A percentile compares a stretch with the other conserved stretches of the same genome.
These are phyloP conservation scores for Fomitopsis betulina DNA, from an alignment of 1,284 basidiomycete species.

Conservation along the genomic window DNA sequence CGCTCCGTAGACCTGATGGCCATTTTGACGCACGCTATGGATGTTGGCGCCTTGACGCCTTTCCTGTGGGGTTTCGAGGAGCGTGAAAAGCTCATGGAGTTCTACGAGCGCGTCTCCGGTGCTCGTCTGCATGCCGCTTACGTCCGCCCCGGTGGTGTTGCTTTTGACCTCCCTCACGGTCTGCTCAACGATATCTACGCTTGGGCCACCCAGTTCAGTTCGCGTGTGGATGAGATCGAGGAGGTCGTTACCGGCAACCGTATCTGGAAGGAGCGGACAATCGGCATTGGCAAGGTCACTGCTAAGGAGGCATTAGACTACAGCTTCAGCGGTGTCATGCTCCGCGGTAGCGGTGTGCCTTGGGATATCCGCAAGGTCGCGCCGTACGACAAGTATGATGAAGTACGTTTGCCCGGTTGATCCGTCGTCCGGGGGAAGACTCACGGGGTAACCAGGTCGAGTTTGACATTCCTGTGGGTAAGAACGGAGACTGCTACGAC, in stretches of 20 bases:
- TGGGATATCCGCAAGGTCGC: constrained; percentile 94
- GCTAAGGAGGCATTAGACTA: constrained; percentile 93
- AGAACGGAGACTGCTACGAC: constrained; percentile 97
- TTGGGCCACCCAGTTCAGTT: constrained; percentile 94
- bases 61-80: constrained; percentile 99
- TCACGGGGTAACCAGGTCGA: constrained; percentile 62
- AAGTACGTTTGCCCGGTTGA: constrained; percentile 41
- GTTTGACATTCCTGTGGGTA: constrained; percentile 94
- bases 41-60: constrained; percentile 96
- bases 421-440: background rate
- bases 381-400: constrained; percentile 97
- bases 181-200: constrained; percentile 96
- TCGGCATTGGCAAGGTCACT: constrained; percentile 89
- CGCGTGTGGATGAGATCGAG: constrained; percentile 94
- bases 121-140: constrained; percentile 98
- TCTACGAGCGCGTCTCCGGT: constrained; percentile 98
- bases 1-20: constrained; percentile 85
- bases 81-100: constrained; percentile 99
- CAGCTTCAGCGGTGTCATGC: constrained; percentile 96
- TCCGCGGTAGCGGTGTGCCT: constrained; percentile 88
- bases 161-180: constrained; percentile 96
- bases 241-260: constrained; percentile 97
- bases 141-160: constrained; percentile 96
- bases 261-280: constrained; percentile 95
- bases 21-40: constrained; percentile 92